A percentile compares a stretch with the other conserved stretches of the same genome.
These are phyloP conservation scores for Heliamphora pulchella DNA, from an alignment of 179 eudicot genomes.

Conservation along the genomic window DNA sequence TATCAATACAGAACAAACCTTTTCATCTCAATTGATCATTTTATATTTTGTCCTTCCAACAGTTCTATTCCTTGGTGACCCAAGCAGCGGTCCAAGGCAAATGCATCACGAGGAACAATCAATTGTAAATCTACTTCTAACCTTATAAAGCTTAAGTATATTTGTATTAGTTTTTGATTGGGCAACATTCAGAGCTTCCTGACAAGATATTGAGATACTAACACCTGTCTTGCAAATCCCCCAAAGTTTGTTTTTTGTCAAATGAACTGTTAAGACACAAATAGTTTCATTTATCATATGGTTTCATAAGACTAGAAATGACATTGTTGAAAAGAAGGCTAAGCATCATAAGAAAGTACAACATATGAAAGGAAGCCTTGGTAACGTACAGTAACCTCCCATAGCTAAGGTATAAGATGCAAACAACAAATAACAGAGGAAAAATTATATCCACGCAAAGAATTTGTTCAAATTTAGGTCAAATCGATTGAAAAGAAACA, in stretches of 20 bases:
- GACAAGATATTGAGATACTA: background rate
- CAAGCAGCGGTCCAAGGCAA: no score
- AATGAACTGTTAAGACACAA: background rate
- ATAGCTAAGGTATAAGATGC: slow-evolving; percentile 1
- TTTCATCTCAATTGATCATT: background rate
- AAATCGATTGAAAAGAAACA: background rate
- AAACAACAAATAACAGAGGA: background rate
- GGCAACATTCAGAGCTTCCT: background rate
- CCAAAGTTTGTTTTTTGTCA: background rate
- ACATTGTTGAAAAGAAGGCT: background rate
- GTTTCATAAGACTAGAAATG: background rate
- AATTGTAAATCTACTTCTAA: background rate
- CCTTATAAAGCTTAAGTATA: background rate
- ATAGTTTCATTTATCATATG: background rate
- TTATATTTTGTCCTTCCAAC: no score
- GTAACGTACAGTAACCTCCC: background rate
- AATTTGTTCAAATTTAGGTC: slow-evolving; percentile 3
- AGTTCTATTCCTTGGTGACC: no score
- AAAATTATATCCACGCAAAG: background rate
- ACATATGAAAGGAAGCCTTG: background rate
- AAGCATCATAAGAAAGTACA: background rate
- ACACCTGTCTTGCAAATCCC: background rate
- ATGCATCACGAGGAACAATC: no score
- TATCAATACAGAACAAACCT: background rate
- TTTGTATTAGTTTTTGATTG: background rate